phyloP scores from a whole-genome alignment of 805 yeast genomes.

The Saccharomycopsis fermentans region DNA sequence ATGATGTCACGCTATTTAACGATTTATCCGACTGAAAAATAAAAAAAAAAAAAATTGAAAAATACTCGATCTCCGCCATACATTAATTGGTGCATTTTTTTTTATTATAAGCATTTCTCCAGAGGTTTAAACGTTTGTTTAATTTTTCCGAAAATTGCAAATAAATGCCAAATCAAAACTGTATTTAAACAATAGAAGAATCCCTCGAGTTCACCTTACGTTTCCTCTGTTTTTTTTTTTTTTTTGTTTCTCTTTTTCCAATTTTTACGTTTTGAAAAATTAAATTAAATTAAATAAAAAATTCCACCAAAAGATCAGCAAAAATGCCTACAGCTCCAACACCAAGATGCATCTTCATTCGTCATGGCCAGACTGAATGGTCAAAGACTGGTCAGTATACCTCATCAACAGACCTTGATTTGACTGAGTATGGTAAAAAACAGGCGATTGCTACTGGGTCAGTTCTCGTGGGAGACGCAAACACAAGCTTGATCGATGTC shows the following conservation, averaged over 20 bases:
- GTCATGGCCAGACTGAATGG: slow-evolving; percentile 95
- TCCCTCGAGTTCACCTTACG: too few species aligned
- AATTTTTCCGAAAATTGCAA: not conserved
- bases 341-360: slow-evolving; percentile 62
- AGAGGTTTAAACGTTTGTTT: not conserved
- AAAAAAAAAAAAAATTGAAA: not conserved
- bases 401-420: slow-evolving; percentile 69
- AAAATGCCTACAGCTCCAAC: slow-evolving; percentile 29
- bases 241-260: too few species aligned
- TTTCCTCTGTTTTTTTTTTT: too few species aligned
- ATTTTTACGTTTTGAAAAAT: too few species aligned
- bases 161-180: not conserved
- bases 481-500: slow-evolving; percentile 52
- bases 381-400: slow-evolving; percentile 87
- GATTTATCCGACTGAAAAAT: not conserved
- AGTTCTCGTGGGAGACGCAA: slow-evolving; percentile 48
- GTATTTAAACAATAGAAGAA: too few species aligned
- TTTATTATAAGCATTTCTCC: too few species aligned
- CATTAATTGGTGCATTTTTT: not conserved
- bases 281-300: too few species aligned
- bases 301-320: not conserved
- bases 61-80: not conserved
- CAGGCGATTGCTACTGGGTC: slow-evolving; percentile 71
- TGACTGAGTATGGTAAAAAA: slow-evolving; percentile 67
- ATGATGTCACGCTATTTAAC: too few species aligned